Percentiles rank a stretch among this genome's conserved stretches.
phyloP scores from a whole-genome alignment of 768 basidiomycete genomes.

The Auriculariales sp. region DNA sequence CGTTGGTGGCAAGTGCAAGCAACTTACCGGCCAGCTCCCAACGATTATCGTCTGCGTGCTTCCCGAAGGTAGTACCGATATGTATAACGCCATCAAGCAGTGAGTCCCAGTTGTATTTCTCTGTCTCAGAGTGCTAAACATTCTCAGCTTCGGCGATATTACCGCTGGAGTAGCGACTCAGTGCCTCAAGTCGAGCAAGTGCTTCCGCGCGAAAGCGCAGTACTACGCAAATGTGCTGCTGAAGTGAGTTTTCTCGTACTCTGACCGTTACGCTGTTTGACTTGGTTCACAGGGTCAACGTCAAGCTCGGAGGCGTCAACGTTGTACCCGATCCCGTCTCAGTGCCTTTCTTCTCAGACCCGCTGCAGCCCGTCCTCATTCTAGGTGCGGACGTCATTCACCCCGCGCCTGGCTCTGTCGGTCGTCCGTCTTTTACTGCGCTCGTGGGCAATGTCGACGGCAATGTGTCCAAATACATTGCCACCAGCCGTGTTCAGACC shows the following conservation, averaged over 20 bases:
- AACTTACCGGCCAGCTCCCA: conserved; percentile 27
- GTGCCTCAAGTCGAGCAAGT: conserved; percentile 56
- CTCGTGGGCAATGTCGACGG: conserved; percentile 72
- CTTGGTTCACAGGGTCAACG: conserved; percentile 44
- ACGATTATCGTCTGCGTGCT: conserved; percentile 51
- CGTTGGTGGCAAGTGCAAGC: conserved; percentile 32
- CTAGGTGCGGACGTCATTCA: conserved; percentile 80
- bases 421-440: conserved; percentile 67
- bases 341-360: conserved; percentile 50
- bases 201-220: conserved; percentile 51
- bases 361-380: conserved; percentile 60
- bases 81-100: conserved; percentile 71
- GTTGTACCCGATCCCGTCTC: conserved; percentile 57
- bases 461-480: conserved; percentile 54
- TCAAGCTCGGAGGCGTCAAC: conserved; percentile 76
- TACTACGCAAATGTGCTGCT: conserved; percentile 67
- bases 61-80: conserved; percentile 61
- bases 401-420: conserved; percentile 65
- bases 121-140: not conserved
- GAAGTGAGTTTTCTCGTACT: conserved; percentile 34
- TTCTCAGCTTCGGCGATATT: conserved; percentile 55
- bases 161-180: conserved; percentile 64
- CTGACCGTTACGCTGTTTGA: conserved; percentile 2
- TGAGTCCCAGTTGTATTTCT: conserved; percentile 21
- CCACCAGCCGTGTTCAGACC: conserved; percentile 46